Conservation (phyloP, 1,284 basidiomycete genomes). For the Sporisorium sorghi region DNA sequence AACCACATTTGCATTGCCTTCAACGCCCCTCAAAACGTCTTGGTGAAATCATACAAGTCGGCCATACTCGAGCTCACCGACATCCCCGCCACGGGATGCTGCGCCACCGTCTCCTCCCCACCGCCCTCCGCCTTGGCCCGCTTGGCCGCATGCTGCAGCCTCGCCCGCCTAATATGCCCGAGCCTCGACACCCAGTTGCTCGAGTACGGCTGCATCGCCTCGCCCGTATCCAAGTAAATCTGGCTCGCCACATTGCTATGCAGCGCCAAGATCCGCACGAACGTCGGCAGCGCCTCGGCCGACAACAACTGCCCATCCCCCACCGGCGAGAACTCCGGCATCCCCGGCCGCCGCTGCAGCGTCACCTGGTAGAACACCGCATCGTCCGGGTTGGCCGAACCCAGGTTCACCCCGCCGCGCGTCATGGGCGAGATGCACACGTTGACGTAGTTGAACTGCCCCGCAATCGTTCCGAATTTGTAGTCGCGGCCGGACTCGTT, state of each 20-base stretch:
- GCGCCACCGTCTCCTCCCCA: neutral
- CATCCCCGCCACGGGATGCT: constrained; percentile 12
- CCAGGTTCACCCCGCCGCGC: constrained; percentile 56
- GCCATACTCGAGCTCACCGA: constrained; percentile 29
- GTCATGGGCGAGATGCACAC: constrained; percentile 79
- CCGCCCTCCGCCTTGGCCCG: constrained; percentile 16
- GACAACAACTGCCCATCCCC: constrained; percentile 66
- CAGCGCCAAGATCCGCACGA: constrained; percentile 65
- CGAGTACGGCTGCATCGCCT: constrained; percentile 63
- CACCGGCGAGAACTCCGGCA: constrained; percentile 66
- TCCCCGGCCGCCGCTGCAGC: constrained; percentile 60
- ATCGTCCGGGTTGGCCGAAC: constrained; percentile 62
- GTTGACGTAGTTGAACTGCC: constrained; percentile 97
- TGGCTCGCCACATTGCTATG: constrained; percentile 66
- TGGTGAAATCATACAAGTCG: constrained; percentile 55
- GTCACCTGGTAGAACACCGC: constrained; percentile 66
- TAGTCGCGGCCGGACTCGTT: constrained; percentile 78
- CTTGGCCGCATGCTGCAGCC: constrained; percentile 35
- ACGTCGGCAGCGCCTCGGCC: constrained; percentile 57
- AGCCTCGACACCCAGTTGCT: constrained; percentile 64
- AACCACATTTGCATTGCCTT: neutral
- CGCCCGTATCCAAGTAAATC: constrained; percentile 66
- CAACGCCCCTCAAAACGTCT: constrained; percentile 16
- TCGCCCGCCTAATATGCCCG: constrained; percentile 48
- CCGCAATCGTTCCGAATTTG: constrained; percentile 87